phyloP scores from a whole-genome alignment of 345 rosid species.

The Euphorbia lathyris region DNA sequence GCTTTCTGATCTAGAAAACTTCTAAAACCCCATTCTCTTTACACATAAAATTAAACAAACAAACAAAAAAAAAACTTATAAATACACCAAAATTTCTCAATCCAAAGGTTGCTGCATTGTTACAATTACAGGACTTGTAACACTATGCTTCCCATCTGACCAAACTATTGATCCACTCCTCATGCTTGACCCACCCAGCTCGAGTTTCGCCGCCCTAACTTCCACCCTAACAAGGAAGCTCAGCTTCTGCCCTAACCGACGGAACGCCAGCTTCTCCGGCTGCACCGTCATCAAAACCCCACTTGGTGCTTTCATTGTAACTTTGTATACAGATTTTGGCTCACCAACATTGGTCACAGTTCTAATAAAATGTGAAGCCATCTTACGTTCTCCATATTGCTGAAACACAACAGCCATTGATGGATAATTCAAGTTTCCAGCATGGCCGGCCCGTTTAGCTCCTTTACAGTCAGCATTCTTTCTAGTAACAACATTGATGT shows the following conservation, averaged over 20 bases:
- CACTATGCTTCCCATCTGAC: constrained; percentile 31
- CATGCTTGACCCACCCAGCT: constrained; percentile 24
- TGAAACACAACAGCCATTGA: constrained; percentile 28
- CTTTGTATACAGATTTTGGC: constrained; percentile 22
- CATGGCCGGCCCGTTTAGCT: constrained; percentile 32
- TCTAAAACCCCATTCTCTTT: constrained; percentile 19
- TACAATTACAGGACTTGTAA: constrained; percentile 36
- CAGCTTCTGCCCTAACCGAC: constrained; percentile 29
- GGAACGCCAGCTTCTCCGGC: constrained; percentile 32
- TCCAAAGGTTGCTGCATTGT: constrained; percentile 90
- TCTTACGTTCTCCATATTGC: constrained; percentile 26
- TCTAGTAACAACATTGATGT: constrained; percentile 23
- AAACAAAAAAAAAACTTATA: constrained; percentile 8
- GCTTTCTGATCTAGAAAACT: constrained; percentile 40
- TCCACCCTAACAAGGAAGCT: constrained; percentile 30
- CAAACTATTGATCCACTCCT: constrained; percentile 29
- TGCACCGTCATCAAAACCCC: constrained; percentile 15
- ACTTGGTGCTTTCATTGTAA: constrained; percentile 14
- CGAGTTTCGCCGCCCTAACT: constrained; percentile 16
- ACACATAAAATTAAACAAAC: background rate
- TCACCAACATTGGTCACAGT: constrained; percentile 33
- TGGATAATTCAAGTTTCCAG: constrained; percentile 36
- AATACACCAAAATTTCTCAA: constrained; percentile 20
- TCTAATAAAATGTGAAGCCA: constrained; percentile 32
- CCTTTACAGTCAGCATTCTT: constrained; percentile 31